Base-by-base conservation (phyloP, 2,329 filamentous ascomycete species). In the Sporothrix brunneoviolacea region DNA sequence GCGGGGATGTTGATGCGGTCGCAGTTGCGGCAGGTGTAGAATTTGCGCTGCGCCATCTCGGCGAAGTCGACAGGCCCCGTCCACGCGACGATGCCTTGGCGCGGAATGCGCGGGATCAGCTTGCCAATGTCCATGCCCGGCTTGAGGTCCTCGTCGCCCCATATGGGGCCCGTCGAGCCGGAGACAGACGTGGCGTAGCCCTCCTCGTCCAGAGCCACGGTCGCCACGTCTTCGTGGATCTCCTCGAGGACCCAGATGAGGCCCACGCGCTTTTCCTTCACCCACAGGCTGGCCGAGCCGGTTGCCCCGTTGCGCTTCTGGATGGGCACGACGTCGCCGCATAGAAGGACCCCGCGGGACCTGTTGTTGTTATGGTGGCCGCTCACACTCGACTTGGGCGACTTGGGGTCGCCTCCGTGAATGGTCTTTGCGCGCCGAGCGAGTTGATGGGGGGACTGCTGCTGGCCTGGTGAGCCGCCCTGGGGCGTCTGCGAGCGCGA, bases 161-260 rank as follows among this genome's bases (percentile, higher is more conserved):
- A 98, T 46, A 97, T 94, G 19, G 84, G 79, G 51, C 83, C 80
- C n/a, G 81, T 79, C n/a, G 86, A 79, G n/a, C 91, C 91, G 2
- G 77, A 76, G 33, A 86, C 76, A 46, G 77, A 81, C 24, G 80
- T 76, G 16, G 96, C 79, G 38, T 78, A 76, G 37, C 89, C 90
- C 24, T 88, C 83, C 51, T 90, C 84, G 62, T 94, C 87, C 18
- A 95, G 76, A 10, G 74, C 77, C 38, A 98, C 69, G 54, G 82
- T 79, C 4, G 88, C 90, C 35, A 93, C 84, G 64, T 98, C 91
- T 68, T 98, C 93, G 50, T 91, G 88, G 54, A 98, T 97, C 68
- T 98, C 93, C 65, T 98, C 93, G 2, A 98, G 70, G 8, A 98
- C 93, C 93, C 93, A 98, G 54, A 98, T 97, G 53, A 98, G 70